Conservation (phyloP, 805 yeast genomes). For the Yarrowia porcina region DNA sequence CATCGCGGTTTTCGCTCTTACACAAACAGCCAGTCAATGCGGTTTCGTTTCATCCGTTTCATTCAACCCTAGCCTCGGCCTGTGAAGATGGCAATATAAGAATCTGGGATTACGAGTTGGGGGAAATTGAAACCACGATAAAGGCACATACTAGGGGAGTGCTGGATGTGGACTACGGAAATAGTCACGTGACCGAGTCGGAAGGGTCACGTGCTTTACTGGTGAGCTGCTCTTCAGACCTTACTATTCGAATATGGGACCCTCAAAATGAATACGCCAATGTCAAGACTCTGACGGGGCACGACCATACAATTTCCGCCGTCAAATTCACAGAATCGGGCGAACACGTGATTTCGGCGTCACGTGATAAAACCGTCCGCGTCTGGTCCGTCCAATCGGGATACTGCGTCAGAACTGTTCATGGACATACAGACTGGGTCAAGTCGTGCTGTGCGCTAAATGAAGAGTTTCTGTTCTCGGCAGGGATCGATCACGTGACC, state of each 20-base stretch:
- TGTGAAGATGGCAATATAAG: conserved; percentile 69
- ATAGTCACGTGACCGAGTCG: conserved; percentile 36
- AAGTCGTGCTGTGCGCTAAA: conserved; percentile 45
- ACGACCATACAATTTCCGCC: conserved; percentile 78
- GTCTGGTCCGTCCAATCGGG: conserved; percentile 72
- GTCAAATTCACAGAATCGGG: conserved; percentile 53
- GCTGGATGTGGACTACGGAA: conserved; percentile 56
- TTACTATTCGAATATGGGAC: conserved; percentile 69
- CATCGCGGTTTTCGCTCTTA: conserved; percentile 46
- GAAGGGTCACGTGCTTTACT: conserved; percentile 35
- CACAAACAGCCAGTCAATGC: conserved; percentile 60
- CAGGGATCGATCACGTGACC: conserved; percentile 75
- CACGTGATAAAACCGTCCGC: conserved; percentile 86
- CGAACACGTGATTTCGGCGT: conserved; percentile 58
- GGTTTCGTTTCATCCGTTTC: conserved; percentile 68
- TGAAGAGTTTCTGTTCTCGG: conserved; percentile 60
- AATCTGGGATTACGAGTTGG: conserved; percentile 68
- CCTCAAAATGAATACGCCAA: conserved; percentile 48
- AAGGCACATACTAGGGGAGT: conserved; percentile 76
- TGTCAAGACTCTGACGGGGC: conserved; percentile 69
- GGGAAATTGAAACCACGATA: conserved; percentile 58
- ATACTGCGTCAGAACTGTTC: conserved; percentile 59
- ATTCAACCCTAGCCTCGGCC: conserved; percentile 62
- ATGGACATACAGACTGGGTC: conserved; percentile 89
- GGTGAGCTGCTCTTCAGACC: conserved; percentile 52